Evolutionary conservation across 495 filamentous ascomycete genomes (phyloP), one percentile per base, ranked within the genome.

Genomic region (Letharia lupina): DNA sequence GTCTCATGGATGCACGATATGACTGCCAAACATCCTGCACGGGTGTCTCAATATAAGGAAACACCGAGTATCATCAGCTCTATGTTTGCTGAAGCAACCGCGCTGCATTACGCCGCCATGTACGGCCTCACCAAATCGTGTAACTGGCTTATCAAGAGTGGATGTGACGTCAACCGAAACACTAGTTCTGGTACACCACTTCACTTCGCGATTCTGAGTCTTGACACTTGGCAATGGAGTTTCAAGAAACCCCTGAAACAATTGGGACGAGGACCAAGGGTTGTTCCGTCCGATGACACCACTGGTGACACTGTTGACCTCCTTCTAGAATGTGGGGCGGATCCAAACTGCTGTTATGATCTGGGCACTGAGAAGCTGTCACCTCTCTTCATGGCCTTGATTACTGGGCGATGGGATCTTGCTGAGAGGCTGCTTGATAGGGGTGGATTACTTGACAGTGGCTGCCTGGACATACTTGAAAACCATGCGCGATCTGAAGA

Each of bases 121-220:
- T 10, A 20, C 8, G 20, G 5, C 45, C 8, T n/a, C 1, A 7
- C 6, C 1, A 23, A 10, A 48, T 0, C 31, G 48, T 52, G 45
- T 65, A 41, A 33, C 2, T 60, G 50, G 42, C 54, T 70, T 1
- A 54, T 71, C 15, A 20, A 20, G n/a, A 35, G 59, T 8, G 62
- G 64, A 4, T 35, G 37, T n/a, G 50, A 62, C 62, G 64, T 69
- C 15, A 61, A 67, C 42, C 57, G 57, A 60, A n/a, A 23, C 39
- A 65, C 42, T n/a, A 16, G 7, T 5, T 56, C 70, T 10, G 70
- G 70, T 15, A 67, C 64, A 15, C 70, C 70, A 20, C 68, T 71
- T 11, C 39, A 65, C 33, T 71, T 65, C 31, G 70, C 65, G 10
- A 41, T 71, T 2, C 0, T 69, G 11, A 5, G 11, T 2, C 5